Conservation (phyloP, 768 basidiomycete genomes). For the Candolleomyces eurysporus region DNA sequence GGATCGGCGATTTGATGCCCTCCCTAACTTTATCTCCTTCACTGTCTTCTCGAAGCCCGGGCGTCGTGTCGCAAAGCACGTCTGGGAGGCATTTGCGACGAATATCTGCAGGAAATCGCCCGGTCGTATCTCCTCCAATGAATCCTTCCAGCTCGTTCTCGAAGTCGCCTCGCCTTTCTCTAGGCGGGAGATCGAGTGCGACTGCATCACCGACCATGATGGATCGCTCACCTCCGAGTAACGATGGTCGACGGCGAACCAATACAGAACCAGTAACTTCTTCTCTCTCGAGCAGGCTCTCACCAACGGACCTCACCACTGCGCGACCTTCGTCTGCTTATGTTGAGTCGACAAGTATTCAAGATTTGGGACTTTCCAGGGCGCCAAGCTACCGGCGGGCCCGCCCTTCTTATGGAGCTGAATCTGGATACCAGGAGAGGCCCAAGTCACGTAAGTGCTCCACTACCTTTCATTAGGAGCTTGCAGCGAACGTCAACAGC, state of each 20-base stretch:
- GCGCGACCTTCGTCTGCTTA: background rate
- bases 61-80: background rate
- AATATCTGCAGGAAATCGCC: background rate
- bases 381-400: background rate
- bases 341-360: background rate
- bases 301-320: background rate
- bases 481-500: background rate
- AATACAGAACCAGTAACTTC: background rate
- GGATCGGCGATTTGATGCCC: background rate
- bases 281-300: background rate
- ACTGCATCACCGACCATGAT: background rate
- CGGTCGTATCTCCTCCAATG: background rate
- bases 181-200: background rate
- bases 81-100: constrained; percentile 5
- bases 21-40: background rate
- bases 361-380: background rate
- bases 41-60: background rate
- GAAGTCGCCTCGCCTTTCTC: background rate
- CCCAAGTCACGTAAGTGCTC: background rate
- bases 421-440: background rate
- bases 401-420: background rate
- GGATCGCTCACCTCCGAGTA: background rate
- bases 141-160: background rate
- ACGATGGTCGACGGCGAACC: background rate
- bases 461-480: background rate